Evolutionary conservation across 2,329 filamentous ascomycete species (phyloP).

Genomic region (Talaromyces sp.): DNA sequence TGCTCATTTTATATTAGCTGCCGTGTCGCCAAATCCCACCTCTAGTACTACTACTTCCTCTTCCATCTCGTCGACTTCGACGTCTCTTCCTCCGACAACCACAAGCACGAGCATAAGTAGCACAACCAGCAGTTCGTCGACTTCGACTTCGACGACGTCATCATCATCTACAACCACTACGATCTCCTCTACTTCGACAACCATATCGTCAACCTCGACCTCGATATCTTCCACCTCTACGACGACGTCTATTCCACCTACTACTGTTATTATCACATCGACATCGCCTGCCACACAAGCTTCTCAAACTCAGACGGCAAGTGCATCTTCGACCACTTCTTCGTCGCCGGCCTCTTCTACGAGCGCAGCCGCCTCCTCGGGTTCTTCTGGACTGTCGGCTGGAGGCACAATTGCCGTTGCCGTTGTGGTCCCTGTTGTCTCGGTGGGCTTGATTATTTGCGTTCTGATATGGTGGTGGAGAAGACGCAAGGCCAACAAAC

Average conservation of each 20-base stretch:
- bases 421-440: constrained; percentile 87
- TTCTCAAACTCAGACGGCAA: not conserved
- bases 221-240: not conserved
- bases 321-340: not conserved
- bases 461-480: constrained; percentile 80
- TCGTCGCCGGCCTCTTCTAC: constrained; percentile 2
- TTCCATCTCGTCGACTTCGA: constrained; percentile 6
- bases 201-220: constrained; percentile 1
- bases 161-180: constrained; percentile 11
- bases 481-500: constrained; percentile 78
- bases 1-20: not conserved
- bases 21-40: not conserved
- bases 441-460: constrained; percentile 73
- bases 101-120: not conserved
- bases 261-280: not conserved
- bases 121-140: not conserved
- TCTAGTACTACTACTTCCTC: constrained; percentile 8
- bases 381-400: constrained; percentile 31
- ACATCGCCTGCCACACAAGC: not conserved
- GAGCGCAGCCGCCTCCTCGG: constrained; percentile 11
- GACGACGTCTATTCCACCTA: constrained; percentile 1
- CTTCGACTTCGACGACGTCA: constrained; percentile 4
- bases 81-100: not conserved
- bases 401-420: constrained; percentile 79
- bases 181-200: constrained; percentile 10